phyloP scores from a whole-genome alignment of 2,329 filamentous ascomycete species.

The Pezicula rhizophila region DNA sequence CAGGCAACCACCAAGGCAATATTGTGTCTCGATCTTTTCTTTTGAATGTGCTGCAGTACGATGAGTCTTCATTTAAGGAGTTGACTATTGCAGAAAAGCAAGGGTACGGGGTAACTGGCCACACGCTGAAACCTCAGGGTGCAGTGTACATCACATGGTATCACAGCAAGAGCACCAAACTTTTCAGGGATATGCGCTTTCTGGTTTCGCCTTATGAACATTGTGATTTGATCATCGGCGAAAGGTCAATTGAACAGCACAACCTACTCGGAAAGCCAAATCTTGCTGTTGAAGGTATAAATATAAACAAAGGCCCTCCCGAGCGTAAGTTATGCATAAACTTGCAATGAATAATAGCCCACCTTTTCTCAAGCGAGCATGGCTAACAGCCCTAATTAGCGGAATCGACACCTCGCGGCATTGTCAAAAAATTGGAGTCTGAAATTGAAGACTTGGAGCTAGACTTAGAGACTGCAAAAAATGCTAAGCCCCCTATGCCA shows the following conservation, averaged over 20 bases:
- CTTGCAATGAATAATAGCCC: no score
- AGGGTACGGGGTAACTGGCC: constrained; percentile 1
- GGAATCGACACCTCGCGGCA: no score
- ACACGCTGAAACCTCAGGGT: constrained; percentile 1
- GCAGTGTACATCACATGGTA: constrained; percentile 8
- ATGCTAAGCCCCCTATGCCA: no score
- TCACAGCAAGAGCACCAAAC: constrained; percentile 3
- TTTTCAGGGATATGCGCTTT: constrained; percentile 10
- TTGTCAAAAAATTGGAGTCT: no score
- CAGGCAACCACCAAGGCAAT: constrained; percentile 6
- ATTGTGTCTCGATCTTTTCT: constrained; percentile 5
- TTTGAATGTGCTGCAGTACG: neutral
- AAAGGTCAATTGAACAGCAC: constrained; percentile 4
- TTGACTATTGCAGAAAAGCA: neutral
- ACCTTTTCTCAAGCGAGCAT: no score
- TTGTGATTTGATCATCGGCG: constrained; percentile 10
- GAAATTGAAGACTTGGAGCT: no score
- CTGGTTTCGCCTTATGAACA: constrained; percentile 4
- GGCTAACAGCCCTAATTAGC: no score
- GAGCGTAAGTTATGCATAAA: no score
- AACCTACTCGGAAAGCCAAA: constrained; percentile 4
- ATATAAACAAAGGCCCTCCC: neutral
- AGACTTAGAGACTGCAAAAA: no score
- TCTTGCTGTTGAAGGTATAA: neutral
- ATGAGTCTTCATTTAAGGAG: constrained; percentile 1